Base-by-base conservation (phyloP, 495 filamentous ascomycete species). In the Penicillium waksmanii region DNA sequence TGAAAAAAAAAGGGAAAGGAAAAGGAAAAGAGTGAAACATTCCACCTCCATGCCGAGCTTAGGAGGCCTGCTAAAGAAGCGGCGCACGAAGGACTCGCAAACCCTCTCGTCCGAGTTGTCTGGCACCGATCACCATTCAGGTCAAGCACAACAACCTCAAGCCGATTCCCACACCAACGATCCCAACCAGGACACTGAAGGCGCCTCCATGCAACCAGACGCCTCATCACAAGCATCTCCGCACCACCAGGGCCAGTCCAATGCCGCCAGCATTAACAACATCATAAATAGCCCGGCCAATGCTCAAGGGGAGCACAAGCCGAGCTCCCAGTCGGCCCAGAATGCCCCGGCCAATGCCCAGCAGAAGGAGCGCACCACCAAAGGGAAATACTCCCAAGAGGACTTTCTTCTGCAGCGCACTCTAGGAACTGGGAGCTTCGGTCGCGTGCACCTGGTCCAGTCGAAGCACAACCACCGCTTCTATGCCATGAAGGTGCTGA, bases 401-500 rank as follows among this genome's bases (percentile, higher is more conserved):
- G 95, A 98, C 76, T 98, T 98, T 63, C 73, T 84, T 40, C 85
- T 98, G 40, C 84, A 92, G 78, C 84, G 95, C 62, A 98, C 96
- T 19, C 80, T 98, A 48, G 95, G 95, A 12, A 98, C 96, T 34
- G 95, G 95, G 38, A 97, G 93, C 74, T 98, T 98, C 77, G 95
- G 95, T 15, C 83, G 96, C 44, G 95, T 98, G 25, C 96, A 98
- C 66, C 79, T 98, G 31, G 95, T 98, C 49, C 94, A 98, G 75
- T 97, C 93, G 27, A 93, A 89, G 66, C 96, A 98, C 77, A 98
- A 98, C 74, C 88, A 93, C 74, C 87, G 95, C 48, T 98, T 92
- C 82, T 98, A 98, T 78, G 95, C 95, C 13, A 86, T 98, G 73
- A 98, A 98, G 75, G 96, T 98, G 43, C 75, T 98, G 74, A 98